Percentiles rank a stretch among this genome's conserved stretches.
phyloP scores from a whole-genome alignment of 2,329 filamentous ascomycete species.

The Xylariaceae sp. region DNA sequence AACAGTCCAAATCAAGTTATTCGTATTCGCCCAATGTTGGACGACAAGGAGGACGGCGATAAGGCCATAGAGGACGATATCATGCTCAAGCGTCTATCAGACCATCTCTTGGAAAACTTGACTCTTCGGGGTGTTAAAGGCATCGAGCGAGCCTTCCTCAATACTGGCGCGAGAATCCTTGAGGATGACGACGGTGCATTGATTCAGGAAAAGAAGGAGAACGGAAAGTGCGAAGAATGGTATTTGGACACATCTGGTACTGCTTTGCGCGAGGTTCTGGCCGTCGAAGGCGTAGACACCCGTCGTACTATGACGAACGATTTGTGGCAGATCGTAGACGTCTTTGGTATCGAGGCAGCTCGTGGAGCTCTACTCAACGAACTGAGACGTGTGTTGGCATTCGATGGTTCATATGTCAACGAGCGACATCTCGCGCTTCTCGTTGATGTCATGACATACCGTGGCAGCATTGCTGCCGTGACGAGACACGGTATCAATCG shows the following conservation, averaged over 20 bases:
- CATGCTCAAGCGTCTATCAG: constrained; percentile 86
- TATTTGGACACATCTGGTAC: constrained; percentile 94
- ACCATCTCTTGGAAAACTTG: constrained; percentile 83
- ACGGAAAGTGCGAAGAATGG: constrained; percentile 80
- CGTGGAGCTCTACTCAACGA: constrained; percentile 82
- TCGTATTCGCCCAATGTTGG: constrained; percentile 75
- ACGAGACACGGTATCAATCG: constrained; percentile 98
- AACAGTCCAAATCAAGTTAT: constrained; percentile 95
- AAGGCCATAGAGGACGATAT: constrained; percentile 73
- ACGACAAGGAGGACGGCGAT: constrained; percentile 62
- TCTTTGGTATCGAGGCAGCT: constrained; percentile 94
- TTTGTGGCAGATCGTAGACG: constrained; percentile 87
- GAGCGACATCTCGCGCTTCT: constrained; percentile 93
- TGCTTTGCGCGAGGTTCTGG: constrained; percentile 74
- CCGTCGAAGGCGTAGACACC: constrained; percentile 82
- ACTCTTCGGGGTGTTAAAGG: constrained; percentile 86
- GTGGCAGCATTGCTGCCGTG: constrained; percentile 89
- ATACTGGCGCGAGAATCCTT: constrained; percentile 67
- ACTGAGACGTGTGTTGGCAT: constrained; percentile 86
- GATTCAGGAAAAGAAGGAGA: constrained; percentile 68
- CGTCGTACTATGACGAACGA: constrained; percentile 89
- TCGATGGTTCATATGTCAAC: constrained; percentile 99
- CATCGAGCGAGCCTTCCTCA: constrained; percentile 89
- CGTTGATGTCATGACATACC: constrained; percentile 96
- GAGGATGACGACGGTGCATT: constrained; percentile 65